Percentiles rank a stretch among this genome's conserved stretches.
Evolutionary conservation across 306 rosid genomes (phyloP).

Genomic region (Betula pendula): DNA sequence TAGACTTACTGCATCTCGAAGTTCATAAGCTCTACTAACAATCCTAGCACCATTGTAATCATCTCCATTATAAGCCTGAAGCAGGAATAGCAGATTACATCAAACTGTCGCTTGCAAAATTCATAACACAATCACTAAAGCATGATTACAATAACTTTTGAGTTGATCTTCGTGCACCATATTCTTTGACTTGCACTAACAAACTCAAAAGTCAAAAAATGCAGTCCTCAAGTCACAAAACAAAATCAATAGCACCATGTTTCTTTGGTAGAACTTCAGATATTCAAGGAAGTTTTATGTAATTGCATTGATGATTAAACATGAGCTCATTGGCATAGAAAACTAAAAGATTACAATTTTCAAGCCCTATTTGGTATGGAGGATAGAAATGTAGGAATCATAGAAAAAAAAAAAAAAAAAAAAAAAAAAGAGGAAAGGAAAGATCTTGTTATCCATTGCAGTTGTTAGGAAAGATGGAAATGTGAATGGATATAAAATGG

Average conservation of each 20-base stretch:
- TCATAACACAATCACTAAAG: constrained; percentile 6
- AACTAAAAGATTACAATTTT: not conserved
- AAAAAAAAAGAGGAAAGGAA: no score
- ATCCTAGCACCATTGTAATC: constrained; percentile 93
- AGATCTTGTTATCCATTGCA: no score
- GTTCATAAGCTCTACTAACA: constrained; percentile 92
- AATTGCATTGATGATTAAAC: not conserved
- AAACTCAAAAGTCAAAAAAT: not conserved
- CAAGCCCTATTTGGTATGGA: not conserved
- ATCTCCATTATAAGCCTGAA: constrained; percentile 85
- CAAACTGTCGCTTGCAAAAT: constrained; percentile 24
- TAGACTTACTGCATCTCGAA: constrained; percentile 77
- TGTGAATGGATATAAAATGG: not conserved
- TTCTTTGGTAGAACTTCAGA: not conserved
- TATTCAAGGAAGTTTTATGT: not conserved
- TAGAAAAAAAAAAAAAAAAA: no score
- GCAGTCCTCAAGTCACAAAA: not conserved
- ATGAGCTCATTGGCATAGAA: not conserved
- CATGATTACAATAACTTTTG: not conserved
- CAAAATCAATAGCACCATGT: not conserved
- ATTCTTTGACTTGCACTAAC: not conserved
- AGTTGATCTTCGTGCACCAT: constrained; percentile 7
- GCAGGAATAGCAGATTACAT: constrained; percentile 30
- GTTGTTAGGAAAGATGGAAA: no score
- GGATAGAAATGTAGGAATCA: no score